Evolutionary conservation across 2,329 filamentous ascomycete genomes (phyloP).

Genomic region (Lasiodiplodia theobromae): DNA sequence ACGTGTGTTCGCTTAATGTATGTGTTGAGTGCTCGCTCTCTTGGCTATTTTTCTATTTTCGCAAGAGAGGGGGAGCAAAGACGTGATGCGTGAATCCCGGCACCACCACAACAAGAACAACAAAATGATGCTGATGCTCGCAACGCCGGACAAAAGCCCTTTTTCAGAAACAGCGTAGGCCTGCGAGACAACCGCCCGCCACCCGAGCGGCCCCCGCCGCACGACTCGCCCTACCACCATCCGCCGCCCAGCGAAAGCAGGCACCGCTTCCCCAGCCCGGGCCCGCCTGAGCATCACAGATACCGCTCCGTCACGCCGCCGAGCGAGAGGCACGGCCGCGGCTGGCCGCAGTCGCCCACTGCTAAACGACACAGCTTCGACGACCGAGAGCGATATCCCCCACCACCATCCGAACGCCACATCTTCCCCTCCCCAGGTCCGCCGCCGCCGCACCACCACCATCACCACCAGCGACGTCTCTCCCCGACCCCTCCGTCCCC

Average conservation of each 20-base stretch:
- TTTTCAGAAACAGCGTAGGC: constrained; percentile 15
- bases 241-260: neutral
- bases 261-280: constrained; percentile 10
- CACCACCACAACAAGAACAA: no score
- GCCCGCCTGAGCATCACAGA: neutral
- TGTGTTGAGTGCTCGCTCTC: neutral
- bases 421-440: neutral
- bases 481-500: neutral
- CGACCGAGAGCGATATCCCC: neutral
- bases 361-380: neutral
- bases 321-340: neutral
- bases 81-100: neutral
- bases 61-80: neutral
- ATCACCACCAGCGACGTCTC: neutral
- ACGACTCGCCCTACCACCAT: neutral
- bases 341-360: neutral
- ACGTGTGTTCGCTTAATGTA: constrained; percentile 26
- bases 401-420: neutral
- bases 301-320: constrained; percentile 7
- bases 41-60: neutral
- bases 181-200: constrained; percentile 15
- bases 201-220: neutral
- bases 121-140: neutral
- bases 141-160: neutral
- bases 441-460: neutral